phyloP scores from a whole-genome alignment of 805 yeast genomes.

The Candida suzukii region DNA sequence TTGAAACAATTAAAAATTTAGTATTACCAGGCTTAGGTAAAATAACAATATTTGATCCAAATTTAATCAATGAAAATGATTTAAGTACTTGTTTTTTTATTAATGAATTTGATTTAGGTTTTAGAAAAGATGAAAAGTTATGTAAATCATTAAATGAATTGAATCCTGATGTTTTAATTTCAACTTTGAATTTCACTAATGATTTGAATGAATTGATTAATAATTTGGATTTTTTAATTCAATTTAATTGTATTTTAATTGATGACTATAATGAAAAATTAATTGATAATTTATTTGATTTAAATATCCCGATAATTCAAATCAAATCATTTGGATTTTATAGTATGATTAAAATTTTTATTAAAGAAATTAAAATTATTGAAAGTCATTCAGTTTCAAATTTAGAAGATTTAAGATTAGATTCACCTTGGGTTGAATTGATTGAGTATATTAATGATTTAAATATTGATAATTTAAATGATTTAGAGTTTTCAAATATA shows the following conservation, averaged over 20 bases:
- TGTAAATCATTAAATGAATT: conserved; percentile 41
- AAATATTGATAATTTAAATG: conserved; percentile 39
- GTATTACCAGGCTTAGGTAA: conserved; percentile 64
- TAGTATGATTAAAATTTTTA: conserved; percentile 47
- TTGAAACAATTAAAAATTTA: conserved; percentile 72
- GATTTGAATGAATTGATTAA: conserved; percentile 1
- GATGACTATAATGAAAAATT: conserved; percentile 8
- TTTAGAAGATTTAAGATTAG: conserved; percentile 59
- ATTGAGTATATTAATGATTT: conserved; percentile 40
- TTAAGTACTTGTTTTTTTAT: conserved; percentile 60
- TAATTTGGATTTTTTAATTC: conserved; percentile 32
- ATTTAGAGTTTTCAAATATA: conserved; percentile 39
- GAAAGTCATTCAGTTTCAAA: conserved; percentile 69
- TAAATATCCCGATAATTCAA: conserved; percentile 21
- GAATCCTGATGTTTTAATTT: conserved; percentile 51
- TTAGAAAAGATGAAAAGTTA: conserved; percentile 31
- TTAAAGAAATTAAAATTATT: conserved; percentile 56
- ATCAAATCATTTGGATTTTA: conserved; percentile 45
- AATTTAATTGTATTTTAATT: conserved; percentile 44
- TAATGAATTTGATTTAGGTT: conserved; percentile 35
- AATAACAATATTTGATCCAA: conserved; percentile 50
- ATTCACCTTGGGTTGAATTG: conserved; percentile 67
- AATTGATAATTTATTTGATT: conserved; percentile 32
- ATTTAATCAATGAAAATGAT: conserved; percentile 32
- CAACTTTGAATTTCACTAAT: conserved; percentile 9